Conservation (phyloP, 2,329 filamentous ascomycete species). For the Claviceps sorghi region DNA sequence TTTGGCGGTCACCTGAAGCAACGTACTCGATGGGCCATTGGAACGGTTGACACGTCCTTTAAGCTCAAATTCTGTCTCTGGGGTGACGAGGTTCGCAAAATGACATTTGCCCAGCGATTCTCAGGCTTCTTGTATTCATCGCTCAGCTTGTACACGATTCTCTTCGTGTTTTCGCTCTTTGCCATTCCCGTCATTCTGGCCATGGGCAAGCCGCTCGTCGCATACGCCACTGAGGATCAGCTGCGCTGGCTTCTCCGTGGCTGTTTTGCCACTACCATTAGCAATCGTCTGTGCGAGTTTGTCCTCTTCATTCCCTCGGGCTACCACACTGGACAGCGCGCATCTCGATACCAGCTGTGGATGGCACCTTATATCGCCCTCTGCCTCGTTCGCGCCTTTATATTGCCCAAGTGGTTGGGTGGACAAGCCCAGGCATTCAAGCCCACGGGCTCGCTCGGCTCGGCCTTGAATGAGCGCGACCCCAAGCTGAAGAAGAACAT, state of each 20-base stretch:
- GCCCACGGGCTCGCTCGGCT: slow-evolving; percentile 42
- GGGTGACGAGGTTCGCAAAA: slow-evolving; percentile 35
- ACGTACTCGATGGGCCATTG: slow-evolving; percentile 39
- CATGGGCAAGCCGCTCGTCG: slow-evolving; percentile 41
- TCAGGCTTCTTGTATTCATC: slow-evolving; percentile 43
- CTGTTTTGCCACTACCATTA: slow-evolving; percentile 35
- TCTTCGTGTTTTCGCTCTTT: slow-evolving; percentile 39
- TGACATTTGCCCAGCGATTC: slow-evolving; percentile 43
- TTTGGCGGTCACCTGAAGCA: slow-evolving; percentile 41
- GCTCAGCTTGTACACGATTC: slow-evolving; percentile 40
- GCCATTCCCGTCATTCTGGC: slow-evolving; percentile 44
- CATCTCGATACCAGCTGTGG: slow-evolving; percentile 42
- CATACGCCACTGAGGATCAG: slow-evolving; percentile 36
- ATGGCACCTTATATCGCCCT: slow-evolving; percentile 48
- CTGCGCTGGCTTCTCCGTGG: slow-evolving; percentile 44
- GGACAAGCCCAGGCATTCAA: slow-evolving; percentile 45
- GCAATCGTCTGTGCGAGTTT: slow-evolving; percentile 41
- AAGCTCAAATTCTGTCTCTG: slow-evolving; percentile 46
- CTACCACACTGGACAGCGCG: slow-evolving; percentile 44
- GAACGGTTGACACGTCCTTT: slow-evolving; percentile 43
- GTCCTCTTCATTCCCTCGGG: slow-evolving; percentile 44
- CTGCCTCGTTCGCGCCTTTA: slow-evolving; percentile 41
- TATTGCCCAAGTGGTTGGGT: slow-evolving; percentile 45
- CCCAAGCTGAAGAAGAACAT: slow-evolving; percentile 35
- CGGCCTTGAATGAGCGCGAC: slow-evolving; percentile 43